Percentiles rank a stretch among this genome's conserved stretches.
These are phyloP conservation scores for Wickerhamomyces alni DNA, from an alignment of 805 yeast species.

Conservation along the genomic window DNA sequence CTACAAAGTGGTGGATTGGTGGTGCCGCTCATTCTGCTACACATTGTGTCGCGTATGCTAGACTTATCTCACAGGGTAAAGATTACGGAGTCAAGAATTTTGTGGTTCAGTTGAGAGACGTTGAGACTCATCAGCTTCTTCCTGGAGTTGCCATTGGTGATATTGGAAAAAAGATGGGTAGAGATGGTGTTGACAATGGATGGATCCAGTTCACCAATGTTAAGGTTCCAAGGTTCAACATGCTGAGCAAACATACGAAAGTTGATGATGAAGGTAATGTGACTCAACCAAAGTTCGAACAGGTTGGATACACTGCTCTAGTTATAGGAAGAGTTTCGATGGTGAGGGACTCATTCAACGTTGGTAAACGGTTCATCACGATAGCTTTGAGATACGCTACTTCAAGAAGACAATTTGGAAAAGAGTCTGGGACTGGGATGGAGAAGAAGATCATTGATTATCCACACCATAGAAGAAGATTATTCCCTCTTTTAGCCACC, in stretches of 20 bases:
- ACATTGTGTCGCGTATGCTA: conserved; percentile 79
- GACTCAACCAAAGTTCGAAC: conserved; percentile 72
- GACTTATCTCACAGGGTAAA: conserved; percentile 72
- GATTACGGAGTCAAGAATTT: conserved; percentile 92
- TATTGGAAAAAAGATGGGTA: conserved; percentile 92
- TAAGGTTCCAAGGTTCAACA: conserved; percentile 73
- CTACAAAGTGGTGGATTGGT: conserved; percentile 99
- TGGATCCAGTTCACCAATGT: conserved; percentile 91
- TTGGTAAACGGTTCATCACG: conserved; percentile 72
- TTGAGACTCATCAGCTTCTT: conserved; percentile 28
- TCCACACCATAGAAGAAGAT: conserved; percentile 77
- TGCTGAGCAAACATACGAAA: conserved; percentile 76
- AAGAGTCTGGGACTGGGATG: conserved; percentile 33
- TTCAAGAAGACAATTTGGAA: conserved; percentile 79
- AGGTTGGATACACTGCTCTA: conserved; percentile 81
- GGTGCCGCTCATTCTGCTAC: conserved; percentile 96
- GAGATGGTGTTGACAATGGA: conserved; percentile 94
- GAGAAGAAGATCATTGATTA: conserved; percentile 21
- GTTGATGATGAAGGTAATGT: conserved; percentile 69
- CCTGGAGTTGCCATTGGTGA: conserved; percentile 88
- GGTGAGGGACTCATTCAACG: conserved; percentile 81
- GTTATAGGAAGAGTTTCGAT: conserved; percentile 85
- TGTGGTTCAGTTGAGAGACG: conserved; percentile 83
- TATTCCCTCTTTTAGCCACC: conserved; percentile 74
- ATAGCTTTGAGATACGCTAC: conserved; percentile 87